Conservation (phyloP, 805 yeast species). For the Candida silvicultrix region DNA sequence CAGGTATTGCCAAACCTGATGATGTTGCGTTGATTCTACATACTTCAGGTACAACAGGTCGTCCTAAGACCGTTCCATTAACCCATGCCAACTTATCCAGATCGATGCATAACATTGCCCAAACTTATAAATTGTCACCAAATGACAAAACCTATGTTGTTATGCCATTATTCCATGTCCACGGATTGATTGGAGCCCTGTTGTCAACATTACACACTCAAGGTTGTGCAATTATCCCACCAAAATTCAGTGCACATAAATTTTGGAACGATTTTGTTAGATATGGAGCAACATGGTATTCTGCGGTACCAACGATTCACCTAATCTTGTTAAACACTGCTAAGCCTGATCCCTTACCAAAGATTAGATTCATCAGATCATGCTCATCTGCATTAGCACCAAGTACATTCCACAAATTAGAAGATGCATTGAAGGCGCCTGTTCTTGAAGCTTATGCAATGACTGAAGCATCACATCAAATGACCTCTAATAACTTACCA, state of each 20-base stretch:
- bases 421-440: constrained; percentile 53
- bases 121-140: constrained; percentile 45
- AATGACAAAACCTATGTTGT: constrained; percentile 55
- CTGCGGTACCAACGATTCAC: constrained; percentile 76
- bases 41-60: constrained; percentile 73
- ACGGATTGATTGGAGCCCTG: constrained; percentile 63
- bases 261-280: constrained; percentile 55
- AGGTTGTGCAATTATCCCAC: constrained; percentile 59
- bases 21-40: constrained; percentile 63
- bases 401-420: constrained; percentile 51
- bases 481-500: constrained; percentile 66
- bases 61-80: constrained; percentile 71
- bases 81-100: constrained; percentile 58
- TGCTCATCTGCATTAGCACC: constrained; percentile 72
- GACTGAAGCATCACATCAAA: constrained; percentile 81
- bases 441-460: constrained; percentile 75
- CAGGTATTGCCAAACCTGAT: constrained; percentile 38
- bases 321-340: constrained; percentile 51
- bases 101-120: constrained; percentile 51
- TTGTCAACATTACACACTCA: constrained; percentile 54
- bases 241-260: constrained; percentile 48
- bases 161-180: constrained; percentile 77
- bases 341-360: constrained; percentile 44
- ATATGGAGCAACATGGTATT: constrained; percentile 59
- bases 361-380: constrained; percentile 61